Evolutionary conservation across 2,329 filamentous ascomycete genomes (phyloP).

Genomic region (Clarireedia homoeocarpa): DNA sequence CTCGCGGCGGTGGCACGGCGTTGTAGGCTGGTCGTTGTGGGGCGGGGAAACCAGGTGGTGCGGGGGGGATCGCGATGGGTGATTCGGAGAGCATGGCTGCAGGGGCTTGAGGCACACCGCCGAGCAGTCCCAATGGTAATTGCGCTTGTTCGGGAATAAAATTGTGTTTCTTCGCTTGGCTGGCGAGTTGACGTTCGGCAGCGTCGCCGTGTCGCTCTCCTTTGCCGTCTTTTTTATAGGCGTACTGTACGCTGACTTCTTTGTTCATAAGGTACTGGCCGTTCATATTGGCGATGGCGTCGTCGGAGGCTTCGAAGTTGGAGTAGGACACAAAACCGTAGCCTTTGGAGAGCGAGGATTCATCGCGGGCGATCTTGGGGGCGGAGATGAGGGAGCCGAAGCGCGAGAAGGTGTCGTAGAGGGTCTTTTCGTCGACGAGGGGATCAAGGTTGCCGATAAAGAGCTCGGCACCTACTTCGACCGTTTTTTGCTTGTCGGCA

Average conservation of each 20-base stretch:
- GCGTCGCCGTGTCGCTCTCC: conserved; percentile 92
- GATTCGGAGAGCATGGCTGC: conserved; percentile 31
- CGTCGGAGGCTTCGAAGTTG: conserved; percentile 89
- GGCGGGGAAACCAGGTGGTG: conserved; percentile 22
- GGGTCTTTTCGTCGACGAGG: conserved; percentile 89
- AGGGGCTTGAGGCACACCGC: conserved; percentile 33
- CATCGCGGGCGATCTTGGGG: conserved; percentile 89
- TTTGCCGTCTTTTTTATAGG: conserved; percentile 98
- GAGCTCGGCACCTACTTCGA: conserved; percentile 92
- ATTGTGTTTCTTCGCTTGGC: conserved; percentile 90
- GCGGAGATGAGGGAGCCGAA: conserved; percentile 80
- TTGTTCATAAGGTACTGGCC: conserved; percentile 97
- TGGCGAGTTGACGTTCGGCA: conserved; percentile 84
- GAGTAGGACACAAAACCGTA: conserved; percentile 94
- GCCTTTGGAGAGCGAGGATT: conserved; percentile 81
- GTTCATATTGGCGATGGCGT: conserved; percentile 86
- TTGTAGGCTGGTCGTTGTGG: conserved; percentile 23
- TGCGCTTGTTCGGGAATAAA: conserved; percentile 61
- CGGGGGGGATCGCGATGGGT: conserved; percentile 8
- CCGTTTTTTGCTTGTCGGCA: conserved; percentile 88
- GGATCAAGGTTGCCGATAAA: conserved; percentile 94
- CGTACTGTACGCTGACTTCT: conserved; percentile 93
- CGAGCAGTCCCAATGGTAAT: conserved; percentile 31
- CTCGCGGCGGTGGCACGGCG: conserved; percentile 26
- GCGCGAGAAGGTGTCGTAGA: conserved; percentile 90